Conservation (phyloP, 176 grass and related monocot species). For the Hsuehochloa calcarea region DNA sequence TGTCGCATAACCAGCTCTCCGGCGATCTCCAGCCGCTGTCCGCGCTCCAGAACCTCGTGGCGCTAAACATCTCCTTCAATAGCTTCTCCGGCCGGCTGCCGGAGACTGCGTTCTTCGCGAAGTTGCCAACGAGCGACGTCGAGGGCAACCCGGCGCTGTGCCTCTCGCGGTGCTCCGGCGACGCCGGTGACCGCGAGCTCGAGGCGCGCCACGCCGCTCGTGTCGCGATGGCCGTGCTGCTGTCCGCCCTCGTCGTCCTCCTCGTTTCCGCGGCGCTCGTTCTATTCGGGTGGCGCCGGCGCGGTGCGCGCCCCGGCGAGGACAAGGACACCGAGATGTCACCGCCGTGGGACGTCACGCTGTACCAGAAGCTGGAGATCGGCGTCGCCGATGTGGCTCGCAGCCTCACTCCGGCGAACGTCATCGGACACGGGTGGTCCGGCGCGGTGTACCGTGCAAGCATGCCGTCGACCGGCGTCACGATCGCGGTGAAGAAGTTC, state of each 20-base stretch:
- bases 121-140: conserved; percentile 64
- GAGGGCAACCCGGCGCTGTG: conserved; percentile 80
- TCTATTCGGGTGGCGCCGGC: conserved; percentile 37
- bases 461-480: conserved; percentile 39
- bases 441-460: conserved; percentile 68
- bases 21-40: conserved; percentile 47
- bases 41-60: conserved; percentile 55
- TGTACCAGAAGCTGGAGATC: conserved; percentile 92
- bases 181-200: conserved; percentile 4
- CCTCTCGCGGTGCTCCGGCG: conserved; percentile 64
- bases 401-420: conserved; percentile 63
- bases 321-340: conserved; percentile 58
- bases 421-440: conserved; percentile 69
- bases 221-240: conserved; percentile 57
- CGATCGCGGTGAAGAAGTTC: conserved; percentile 83
- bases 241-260: conserved; percentile 54
- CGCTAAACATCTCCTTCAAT: conserved; percentile 62
- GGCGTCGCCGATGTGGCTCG: conserved; percentile 54
- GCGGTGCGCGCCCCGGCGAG: not conserved
- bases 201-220: conserved; percentile 42
- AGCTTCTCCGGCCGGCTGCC: conserved; percentile 52
- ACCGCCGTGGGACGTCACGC: conserved; percentile 84
- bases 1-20: conserved; percentile 62
- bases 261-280: conserved; percentile 38
- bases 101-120: conserved; percentile 70